phyloP scores from a whole-genome alignment of 1,284 basidiomycete species.

The Porodaedalea pini region DNA sequence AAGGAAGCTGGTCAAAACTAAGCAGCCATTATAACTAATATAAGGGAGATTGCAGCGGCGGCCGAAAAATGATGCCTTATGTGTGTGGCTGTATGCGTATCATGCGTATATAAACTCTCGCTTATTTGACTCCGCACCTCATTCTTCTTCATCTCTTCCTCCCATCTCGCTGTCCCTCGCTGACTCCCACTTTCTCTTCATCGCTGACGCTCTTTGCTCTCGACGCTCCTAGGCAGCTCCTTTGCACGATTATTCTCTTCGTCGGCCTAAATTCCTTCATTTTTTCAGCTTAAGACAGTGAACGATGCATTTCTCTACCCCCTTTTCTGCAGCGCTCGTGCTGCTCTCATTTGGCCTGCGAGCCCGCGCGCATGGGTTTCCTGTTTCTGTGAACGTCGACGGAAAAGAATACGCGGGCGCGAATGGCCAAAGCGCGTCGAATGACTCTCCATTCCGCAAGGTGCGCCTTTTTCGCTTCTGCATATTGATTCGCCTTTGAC shows the following conservation, averaged over 20 bases:
- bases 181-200: neutral
- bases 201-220: neutral
- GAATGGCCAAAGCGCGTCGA: conserved; percentile 11
- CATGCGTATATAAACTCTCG: conserved; percentile 6
- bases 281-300: neutral
- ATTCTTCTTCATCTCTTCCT: neutral
- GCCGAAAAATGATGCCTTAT: too few species aligned
- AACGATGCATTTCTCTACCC: conserved; percentile 6
- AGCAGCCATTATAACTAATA: too few species aligned
- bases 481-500: neutral
- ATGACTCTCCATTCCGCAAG: conserved; percentile 15
- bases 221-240: conserved; percentile 6
- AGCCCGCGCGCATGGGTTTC: conserved; percentile 9
- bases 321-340: neutral
- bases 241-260: neutral
- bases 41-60: too few species aligned
- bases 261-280: neutral
- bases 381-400: conserved; percentile 6
- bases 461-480: neutral
- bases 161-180: neutral
- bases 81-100: too few species aligned
- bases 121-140: neutral
- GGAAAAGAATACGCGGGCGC: conserved; percentile 15
- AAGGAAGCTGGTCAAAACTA: too few species aligned
- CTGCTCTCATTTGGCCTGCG: conserved; percentile 7